Conservation (phyloP, 2,329 filamentous ascomycete genomes). For the Colletotrichum orchidophilum region DNA sequence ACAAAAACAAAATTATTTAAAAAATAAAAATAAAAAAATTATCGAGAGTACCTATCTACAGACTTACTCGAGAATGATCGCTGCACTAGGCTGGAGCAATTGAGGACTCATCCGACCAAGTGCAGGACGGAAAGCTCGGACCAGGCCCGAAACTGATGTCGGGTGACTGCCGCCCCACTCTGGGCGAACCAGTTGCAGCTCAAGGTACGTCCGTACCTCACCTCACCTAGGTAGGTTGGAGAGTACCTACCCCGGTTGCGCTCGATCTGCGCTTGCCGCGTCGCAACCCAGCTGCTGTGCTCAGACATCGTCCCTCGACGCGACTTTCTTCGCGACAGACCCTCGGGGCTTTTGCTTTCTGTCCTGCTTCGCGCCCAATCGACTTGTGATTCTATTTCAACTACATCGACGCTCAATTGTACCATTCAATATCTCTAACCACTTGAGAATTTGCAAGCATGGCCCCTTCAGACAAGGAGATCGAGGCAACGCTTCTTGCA, state of each 20-base stretch:
- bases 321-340: conserved; percentile 13
- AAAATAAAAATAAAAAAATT: no score
- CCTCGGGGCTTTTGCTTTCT: not conserved
- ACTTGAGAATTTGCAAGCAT: conserved; percentile 40
- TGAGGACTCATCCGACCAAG: no score
- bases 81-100: no score
- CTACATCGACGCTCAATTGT: not conserved
- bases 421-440: not conserved
- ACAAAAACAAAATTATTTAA: no score
- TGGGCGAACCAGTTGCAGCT: not conserved
- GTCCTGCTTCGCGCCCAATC: not conserved
- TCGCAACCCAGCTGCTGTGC: conserved; percentile 5
- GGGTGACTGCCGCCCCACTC: conserved; percentile 22
- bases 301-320: conserved; percentile 13
- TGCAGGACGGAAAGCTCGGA: not conserved
- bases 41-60: no score
- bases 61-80: no score
- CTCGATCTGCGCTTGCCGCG: conserved; percentile 17
- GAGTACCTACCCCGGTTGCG: conserved; percentile 18
- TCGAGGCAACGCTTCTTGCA: conserved; percentile 58
- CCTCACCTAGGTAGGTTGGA: no score
- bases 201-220: no score
- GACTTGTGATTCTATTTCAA: not conserved
- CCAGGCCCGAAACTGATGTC: not conserved
- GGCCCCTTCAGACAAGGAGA: conserved; percentile 50